phyloP scores from a whole-genome alignment of 352 stramenopile genomes.

The Pythium inflatum region DNA sequence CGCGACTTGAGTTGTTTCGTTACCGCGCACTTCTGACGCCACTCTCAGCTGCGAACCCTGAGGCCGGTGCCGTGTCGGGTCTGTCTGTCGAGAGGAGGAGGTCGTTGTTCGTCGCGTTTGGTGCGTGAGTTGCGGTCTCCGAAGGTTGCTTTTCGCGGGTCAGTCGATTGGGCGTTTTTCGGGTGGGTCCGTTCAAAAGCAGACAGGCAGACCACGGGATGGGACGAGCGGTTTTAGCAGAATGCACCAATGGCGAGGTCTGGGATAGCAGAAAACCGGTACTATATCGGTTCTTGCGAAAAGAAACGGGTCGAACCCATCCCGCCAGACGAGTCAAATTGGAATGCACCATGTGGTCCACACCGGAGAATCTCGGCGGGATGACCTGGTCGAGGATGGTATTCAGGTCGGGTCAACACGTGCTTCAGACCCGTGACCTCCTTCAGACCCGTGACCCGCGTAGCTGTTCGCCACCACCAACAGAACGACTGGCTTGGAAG shows the following conservation, averaged over 20 bases:
- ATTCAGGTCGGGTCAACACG: slow-evolving; percentile 1
- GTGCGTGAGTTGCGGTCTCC: too few species aligned
- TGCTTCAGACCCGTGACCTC: too few species aligned
- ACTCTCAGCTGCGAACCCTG: slow-evolving; percentile 19
- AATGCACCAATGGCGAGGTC: neutral
- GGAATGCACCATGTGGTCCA: slow-evolving; percentile 7
- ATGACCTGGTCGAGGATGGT: slow-evolving; percentile 2
- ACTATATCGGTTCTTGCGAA: neutral
- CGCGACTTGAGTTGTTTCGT: too few species aligned
- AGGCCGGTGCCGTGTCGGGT: too few species aligned
- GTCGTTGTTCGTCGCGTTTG: neutral
- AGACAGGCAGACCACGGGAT: slow-evolving; percentile 25
- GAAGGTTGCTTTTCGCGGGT: slow-evolving; percentile 10
- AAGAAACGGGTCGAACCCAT: slow-evolving; percentile 4
- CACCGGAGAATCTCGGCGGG: slow-evolving; percentile 12
- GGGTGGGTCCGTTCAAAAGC: slow-evolving; percentile 12
- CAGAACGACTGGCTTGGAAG: too few species aligned
- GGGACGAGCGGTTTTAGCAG: slow-evolving; percentile 22
- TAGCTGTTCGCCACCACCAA: too few species aligned
- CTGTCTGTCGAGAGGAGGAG: too few species aligned
- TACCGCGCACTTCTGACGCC: slow-evolving; percentile 8
- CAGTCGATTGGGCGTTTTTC: neutral
- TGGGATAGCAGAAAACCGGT: slow-evolving; percentile 17
- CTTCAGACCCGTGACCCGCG: too few species aligned
- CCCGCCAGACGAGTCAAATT: slow-evolving; percentile 2